Base-by-base conservation (phyloP, 192 early-diverging fungal genomes). In the Blastocladiella britannica region DNA sequence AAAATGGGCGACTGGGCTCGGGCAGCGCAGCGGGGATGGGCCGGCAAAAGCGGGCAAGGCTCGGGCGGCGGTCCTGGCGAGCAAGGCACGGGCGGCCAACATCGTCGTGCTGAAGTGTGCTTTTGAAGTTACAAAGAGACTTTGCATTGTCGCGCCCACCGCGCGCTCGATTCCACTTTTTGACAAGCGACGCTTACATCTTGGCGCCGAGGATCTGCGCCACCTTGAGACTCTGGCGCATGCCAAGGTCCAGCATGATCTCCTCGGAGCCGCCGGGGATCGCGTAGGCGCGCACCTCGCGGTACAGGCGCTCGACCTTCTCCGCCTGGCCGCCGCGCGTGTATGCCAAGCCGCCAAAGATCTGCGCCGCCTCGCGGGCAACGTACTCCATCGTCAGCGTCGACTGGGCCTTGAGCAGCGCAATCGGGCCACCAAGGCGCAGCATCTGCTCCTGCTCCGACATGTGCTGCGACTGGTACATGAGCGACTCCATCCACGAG, bases 341-440 rank as follows among this genome's bases (percentile, higher is more conserved):
- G 55, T 89, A 91, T 0, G 80, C 62, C 26, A 91, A 57, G 29
- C 88, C 88, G 58, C 88, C 88, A 76, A 89, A 88, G 61, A 91
- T 89, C 67, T 89, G 88, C n/a, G 83, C 73, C 7, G 88, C 88
- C 70, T 91, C 88, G 54, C 88, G 78, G 25, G 86, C 86, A 63
- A 85, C 87, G 65, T 64, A 91, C 62, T 91, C 88, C 60, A 91
- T 80, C 5, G 86, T 91, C 61, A 85, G 86, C 4, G 88, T 88
- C 3, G 79, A 54, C 61, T 89, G 85, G 15, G 85, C 86, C 69
- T 91, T 91, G 59, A 85, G 70, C 31, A 91, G 65, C 9, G 88
- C 88, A 66, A 91, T 84, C 2, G 85, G 84, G 4, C 88, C 88
- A 57, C 88, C 88, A 3, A 91, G 69, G 60, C 84, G 78, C 52